Percentiles rank a stretch among this genome's conserved stretches.
phyloP scores from a whole-genome alignment of 352 stramenopile genomes.

The Pythium apleroticum region DNA sequence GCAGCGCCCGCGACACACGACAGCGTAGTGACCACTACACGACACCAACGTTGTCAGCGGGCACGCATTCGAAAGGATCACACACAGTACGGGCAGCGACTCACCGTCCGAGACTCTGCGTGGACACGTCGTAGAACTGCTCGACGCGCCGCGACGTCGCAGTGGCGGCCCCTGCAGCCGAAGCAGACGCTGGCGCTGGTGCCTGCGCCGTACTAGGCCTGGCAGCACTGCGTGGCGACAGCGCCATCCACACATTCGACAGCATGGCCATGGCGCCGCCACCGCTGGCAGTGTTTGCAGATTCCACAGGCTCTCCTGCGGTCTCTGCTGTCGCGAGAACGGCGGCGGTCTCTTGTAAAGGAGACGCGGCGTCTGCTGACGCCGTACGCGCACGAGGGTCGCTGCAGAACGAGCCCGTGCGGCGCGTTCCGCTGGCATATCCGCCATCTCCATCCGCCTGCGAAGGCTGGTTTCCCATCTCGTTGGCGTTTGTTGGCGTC shows the following conservation, averaged over 20 bases:
- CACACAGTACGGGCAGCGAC: background rate
- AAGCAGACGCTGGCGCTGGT: background rate
- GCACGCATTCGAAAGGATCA: background rate
- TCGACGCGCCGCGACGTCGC: slow-evolving; percentile 36
- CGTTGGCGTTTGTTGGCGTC: slow-evolving; percentile 7
- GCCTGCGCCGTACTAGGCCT: background rate
- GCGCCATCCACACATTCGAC: slow-evolving; percentile 26
- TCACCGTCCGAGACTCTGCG: slow-evolving; percentile 48
- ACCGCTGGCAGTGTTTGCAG: background rate
- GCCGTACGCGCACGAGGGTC: slow-evolving; percentile 7
- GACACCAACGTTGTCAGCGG: background rate
- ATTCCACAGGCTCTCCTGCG: background rate
- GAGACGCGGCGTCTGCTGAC: no score
- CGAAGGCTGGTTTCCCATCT: slow-evolving; percentile 34
- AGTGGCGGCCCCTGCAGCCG: background rate
- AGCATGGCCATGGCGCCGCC: slow-evolving; percentile 18
- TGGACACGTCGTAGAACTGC: slow-evolving; percentile 59
- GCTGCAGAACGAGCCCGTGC: slow-evolving; percentile 1
- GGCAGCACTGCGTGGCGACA: slow-evolving; percentile 20
- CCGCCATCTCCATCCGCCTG: slow-evolving; percentile 11
- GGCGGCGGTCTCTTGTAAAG: no score
- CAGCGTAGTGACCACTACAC: slow-evolving; percentile 65
- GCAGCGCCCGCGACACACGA: slow-evolving; percentile 59
- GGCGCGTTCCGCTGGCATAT: background rate
- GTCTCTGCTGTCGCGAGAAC: background rate